Percentiles rank a stretch among this genome's conserved stretches.
Evolutionary conservation across 441 rosid species (phyloP).

Genomic region (Pelargonium australe): DNA sequence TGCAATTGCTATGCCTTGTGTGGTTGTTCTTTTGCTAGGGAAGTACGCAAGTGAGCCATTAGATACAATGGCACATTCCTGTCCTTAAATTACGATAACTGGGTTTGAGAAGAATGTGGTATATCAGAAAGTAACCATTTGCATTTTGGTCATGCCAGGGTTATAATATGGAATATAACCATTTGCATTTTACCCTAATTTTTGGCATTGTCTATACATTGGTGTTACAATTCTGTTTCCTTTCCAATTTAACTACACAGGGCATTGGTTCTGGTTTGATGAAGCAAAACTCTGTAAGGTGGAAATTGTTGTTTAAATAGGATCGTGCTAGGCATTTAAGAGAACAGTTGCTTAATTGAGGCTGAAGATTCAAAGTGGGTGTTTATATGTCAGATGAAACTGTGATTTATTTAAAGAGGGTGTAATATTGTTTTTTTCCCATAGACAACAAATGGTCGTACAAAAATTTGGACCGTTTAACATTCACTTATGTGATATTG

Average conservation of each 20-base stretch:
- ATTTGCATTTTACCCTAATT: neutral
- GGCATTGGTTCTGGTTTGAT: slow-evolving; percentile 9
- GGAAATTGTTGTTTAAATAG: slow-evolving; percentile 14
- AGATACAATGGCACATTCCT: slow-evolving; percentile 7
- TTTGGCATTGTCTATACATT: slow-evolving; percentile 6
- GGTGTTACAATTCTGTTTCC: neutral
- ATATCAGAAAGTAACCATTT: neutral
- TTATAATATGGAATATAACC: neutral
- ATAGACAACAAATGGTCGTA: neutral
- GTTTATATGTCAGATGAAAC: slow-evolving; percentile 2
- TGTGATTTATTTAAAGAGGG: slow-evolving; percentile 4
- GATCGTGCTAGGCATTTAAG: slow-evolving; percentile 12
- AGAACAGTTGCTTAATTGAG: slow-evolving; percentile 11
- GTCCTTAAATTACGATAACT: neutral
- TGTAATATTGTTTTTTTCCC: slow-evolving; percentile 6
- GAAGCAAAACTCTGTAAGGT: slow-evolving; percentile 4
- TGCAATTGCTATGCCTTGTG: neutral
- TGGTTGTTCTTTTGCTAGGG: neutral
- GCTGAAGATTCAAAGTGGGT: slow-evolving; percentile 4
- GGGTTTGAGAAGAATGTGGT: neutral
- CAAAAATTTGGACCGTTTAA: neutral
- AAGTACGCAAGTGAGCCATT: slow-evolving; percentile 3
- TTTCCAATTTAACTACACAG: slow-evolving; percentile 8
- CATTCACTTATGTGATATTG: neutral
- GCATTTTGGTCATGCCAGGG: too few relatives aligned